Base-by-base conservation (phyloP, 23 red algal species). In the Agarophyton chilense region DNA sequence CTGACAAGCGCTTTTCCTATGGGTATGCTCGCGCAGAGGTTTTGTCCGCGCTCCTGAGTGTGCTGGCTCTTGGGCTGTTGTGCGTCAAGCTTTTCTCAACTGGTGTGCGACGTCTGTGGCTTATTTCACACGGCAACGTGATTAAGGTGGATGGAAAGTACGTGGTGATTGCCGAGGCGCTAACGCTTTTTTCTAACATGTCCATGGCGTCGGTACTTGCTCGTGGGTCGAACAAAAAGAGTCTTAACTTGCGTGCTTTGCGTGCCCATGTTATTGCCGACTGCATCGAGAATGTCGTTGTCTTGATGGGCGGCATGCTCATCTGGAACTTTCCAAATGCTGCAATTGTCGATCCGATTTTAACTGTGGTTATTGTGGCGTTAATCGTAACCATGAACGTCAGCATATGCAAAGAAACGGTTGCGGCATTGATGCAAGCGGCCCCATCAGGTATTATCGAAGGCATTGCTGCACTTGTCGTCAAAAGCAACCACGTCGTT, bases 191-290 rank as follows among this genome's bases (percentile, higher is more conserved):
- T 52, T 77, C 75, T 11, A 94, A 94, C 38, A 46, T 57, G 14
- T 34, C 43, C 0, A 94, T 94, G 91, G 91, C 81, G 46, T 46
- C 29, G 21, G 65, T 94, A 33, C 81, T 94, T n/a, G 43, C 67
- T 39, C 68, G 91, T 7, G 60, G 54, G 6, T 28, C 63, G 1
- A 39, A 40, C 29, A 47, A 44, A 7, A 47, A 65, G 40, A 79
- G 70, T 33, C 78, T 94, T 28, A 94, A 94, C 61, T 43, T 94
- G 36, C 80, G 91, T 10, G 91, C 91, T 0, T 67, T 94, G 70
- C 80, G 91, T n/a, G 91, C 91, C 17, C 91, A 94, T 41, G 82
- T 94, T 38, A 87, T 94, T 52, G 91, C 91, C 1, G 91, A 94
- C 56, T 86, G 52, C 14, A 72, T 94, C 33, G 91, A 94, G 74